Conservation (phyloP, 306 rosid species). For the Pueraria montana region DNA sequence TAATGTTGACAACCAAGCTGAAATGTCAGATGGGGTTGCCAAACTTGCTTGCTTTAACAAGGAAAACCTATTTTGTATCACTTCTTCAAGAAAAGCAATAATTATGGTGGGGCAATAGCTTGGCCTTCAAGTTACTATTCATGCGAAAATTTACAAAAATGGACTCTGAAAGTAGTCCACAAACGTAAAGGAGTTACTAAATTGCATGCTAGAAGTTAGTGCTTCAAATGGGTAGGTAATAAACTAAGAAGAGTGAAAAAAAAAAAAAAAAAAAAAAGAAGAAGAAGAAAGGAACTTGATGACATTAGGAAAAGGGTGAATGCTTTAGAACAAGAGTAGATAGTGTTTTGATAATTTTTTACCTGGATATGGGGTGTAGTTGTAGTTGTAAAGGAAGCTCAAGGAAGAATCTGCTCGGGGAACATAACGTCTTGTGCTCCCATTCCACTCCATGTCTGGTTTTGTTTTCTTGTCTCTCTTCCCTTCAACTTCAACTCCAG, state of each 20-base stretch:
- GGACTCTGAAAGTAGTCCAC: conserved; percentile 1
- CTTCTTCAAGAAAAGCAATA: conserved; percentile 33
- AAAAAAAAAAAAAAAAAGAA: not conserved
- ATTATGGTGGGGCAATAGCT: conserved; percentile 27
- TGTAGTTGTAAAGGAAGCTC: conserved; percentile 78
- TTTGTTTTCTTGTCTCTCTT: conserved; percentile 45
- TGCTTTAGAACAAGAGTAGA: conserved; percentile 17
- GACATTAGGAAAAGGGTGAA: conserved; percentile 8
- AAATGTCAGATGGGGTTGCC: not conserved
- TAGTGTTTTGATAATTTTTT: not conserved
- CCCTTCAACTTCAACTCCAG: conserved; percentile 45
- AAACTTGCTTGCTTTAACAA: not conserved
- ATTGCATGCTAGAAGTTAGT: not conserved
- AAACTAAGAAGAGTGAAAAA: not conserved
- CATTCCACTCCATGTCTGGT: conserved; percentile 81
- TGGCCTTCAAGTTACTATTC: conserved; percentile 43
- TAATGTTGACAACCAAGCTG: not conserved
- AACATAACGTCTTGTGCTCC: conserved; percentile 68
- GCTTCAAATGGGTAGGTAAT: not conserved
- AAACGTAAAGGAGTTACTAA: conserved; percentile 1
- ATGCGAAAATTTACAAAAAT: conserved; percentile 28
- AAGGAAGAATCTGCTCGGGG: conserved; percentile 72
- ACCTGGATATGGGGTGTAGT: conserved; percentile 75
- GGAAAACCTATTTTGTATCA: not conserved
- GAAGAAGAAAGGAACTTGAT: conserved; percentile 38